Evolutionary conservation across 1,284 basidiomycete species (phyloP), one percentile per base, ranked within the genome.

Genomic region (Porogramme epimiltina): DNA sequence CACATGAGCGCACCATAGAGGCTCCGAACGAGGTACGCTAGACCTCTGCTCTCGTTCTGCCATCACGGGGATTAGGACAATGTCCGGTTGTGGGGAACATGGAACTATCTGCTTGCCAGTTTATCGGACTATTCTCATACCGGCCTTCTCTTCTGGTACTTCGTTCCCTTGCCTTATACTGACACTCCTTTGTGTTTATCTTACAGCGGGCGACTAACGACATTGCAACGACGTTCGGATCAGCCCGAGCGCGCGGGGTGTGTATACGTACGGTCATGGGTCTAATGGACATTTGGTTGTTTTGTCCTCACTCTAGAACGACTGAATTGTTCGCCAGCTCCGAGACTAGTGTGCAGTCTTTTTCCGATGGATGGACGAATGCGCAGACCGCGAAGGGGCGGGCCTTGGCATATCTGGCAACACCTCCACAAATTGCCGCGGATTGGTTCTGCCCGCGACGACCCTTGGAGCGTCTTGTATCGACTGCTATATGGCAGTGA

Each of bases 61-160:
- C 47, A 52, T 52, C 47, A 50, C 56, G 56, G 56, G 18, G 52
- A 52, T 58, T 50, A 40, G 45, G 42, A 28, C 48, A 45, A 51
- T 50, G 48, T 43, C 52, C 52, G 56, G 41, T 10, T 16, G 45
- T 43, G 37, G 42, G 25, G 28, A 45, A 46, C 41, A 48, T 31
- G 54, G 40, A 23, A 39, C 44, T 24, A 23, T 34, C 25, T n/a
- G 13, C 3, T 48, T 51, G 53, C 37, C 42, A 26, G 34, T 25
- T 15, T 33, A 25, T 11, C 26, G 44, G 28, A 43, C 44, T 36
- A 25, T 40, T 37, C 18, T 33, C 45, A 24, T 18, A 33, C 6
- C 28, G 28, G 28, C 28, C 28, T 31, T 31, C 13, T 6, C 34
- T 37, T 16, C 34, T 37, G 34, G 34, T 6, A n/a, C 34, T 37